Conservation (phyloP, 1,139 yeast species). For the Yamadazyma dendronema region DNA sequence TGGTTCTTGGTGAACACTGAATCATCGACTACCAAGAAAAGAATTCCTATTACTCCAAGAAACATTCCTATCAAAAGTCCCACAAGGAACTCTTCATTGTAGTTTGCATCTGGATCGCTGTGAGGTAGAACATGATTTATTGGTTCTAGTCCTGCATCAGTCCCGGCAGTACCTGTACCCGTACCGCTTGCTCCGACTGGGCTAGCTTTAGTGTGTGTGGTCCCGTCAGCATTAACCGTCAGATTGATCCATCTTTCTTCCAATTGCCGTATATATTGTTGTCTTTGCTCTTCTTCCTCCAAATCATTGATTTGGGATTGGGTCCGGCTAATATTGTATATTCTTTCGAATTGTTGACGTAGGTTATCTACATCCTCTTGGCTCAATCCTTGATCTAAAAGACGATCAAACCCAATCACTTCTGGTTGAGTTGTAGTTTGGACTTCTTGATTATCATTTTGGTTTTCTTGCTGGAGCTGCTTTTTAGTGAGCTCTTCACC, state of each 20-base stretch:
- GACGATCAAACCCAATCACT: slow-evolving; percentile 81
- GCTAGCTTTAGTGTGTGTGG: too few species aligned
- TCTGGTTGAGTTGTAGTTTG: slow-evolving; percentile 58
- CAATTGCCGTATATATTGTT: slow-evolving; percentile 51
- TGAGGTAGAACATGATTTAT: slow-evolving; percentile 20
- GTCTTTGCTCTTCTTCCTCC: slow-evolving; percentile 41
- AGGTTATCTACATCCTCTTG: slow-evolving; percentile 71
- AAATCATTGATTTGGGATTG: slow-evolving; percentile 34
- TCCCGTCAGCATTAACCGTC: slow-evolving; percentile 40
- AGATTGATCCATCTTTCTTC: slow-evolving; percentile 93
- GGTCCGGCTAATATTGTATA: slow-evolving; percentile 38
- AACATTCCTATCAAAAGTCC: slow-evolving; percentile 65
- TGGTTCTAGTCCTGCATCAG: slow-evolving; percentile 6
- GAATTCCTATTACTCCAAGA: slow-evolving; percentile 59
- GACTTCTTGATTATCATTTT: slow-evolving; percentile 51
- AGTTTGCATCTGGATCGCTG: slow-evolving; percentile 33
- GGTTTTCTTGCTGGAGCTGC: slow-evolving; percentile 65
- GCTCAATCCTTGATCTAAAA: slow-evolving; percentile 79
- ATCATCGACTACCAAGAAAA: slow-evolving; percentile 56
- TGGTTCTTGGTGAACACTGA: slow-evolving; percentile 57
- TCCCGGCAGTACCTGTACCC: too few species aligned
- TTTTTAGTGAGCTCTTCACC: slow-evolving; percentile 63
- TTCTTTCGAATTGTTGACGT: slow-evolving; percentile 68
- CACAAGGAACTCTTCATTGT: slow-evolving; percentile 57
- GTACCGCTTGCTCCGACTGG: too few species aligned